phyloP scores from a whole-genome alignment of 495 filamentous ascomycete species.

The Podospora pseudoanserina region DNA sequence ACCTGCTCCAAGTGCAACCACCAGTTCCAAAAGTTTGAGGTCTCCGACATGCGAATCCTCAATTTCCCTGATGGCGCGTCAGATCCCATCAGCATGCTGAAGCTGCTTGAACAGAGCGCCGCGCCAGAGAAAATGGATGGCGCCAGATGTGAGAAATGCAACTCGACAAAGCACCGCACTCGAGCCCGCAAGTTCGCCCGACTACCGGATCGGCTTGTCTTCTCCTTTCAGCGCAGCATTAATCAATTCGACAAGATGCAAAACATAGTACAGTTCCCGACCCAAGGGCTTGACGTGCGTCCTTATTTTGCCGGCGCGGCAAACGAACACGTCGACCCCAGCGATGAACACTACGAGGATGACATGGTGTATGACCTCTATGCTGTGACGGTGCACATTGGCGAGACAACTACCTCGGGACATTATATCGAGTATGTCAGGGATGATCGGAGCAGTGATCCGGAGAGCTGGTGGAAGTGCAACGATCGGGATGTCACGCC shows the following conservation, averaged over 20 bases:
- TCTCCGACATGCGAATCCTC: background rate
- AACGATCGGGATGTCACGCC: constrained; percentile 30
- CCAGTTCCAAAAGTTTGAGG: background rate
- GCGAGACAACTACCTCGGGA: constrained; percentile 28
- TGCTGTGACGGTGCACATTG: constrained; percentile 41
- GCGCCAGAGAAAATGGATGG: background rate
- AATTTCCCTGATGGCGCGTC: background rate
- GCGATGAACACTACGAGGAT: constrained; percentile 21
- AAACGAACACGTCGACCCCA: background rate
- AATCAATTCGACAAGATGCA: constrained; percentile 23
- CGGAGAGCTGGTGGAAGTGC: constrained; percentile 33
- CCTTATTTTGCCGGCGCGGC: constrained; percentile 26
- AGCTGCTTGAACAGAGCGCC: background rate
- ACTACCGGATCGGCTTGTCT: constrained; percentile 34
- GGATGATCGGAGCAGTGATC: constrained; percentile 27
- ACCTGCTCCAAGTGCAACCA: constrained; percentile 23
- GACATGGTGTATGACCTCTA: constrained; percentile 43
- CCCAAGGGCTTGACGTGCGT: constrained; percentile 35
- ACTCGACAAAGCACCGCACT: constrained; percentile 20
- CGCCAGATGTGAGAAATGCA: constrained; percentile 30
- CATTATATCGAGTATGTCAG: constrained; percentile 45
- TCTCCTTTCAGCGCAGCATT: constrained; percentile 26
- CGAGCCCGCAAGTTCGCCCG: constrained; percentile 34
- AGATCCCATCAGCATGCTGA: background rate
- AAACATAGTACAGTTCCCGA: constrained; percentile 33